These are phyloP conservation scores for Trypanosoma caninum DNA, from an alignment of 208 protist species.

Conservation along the genomic window DNA sequence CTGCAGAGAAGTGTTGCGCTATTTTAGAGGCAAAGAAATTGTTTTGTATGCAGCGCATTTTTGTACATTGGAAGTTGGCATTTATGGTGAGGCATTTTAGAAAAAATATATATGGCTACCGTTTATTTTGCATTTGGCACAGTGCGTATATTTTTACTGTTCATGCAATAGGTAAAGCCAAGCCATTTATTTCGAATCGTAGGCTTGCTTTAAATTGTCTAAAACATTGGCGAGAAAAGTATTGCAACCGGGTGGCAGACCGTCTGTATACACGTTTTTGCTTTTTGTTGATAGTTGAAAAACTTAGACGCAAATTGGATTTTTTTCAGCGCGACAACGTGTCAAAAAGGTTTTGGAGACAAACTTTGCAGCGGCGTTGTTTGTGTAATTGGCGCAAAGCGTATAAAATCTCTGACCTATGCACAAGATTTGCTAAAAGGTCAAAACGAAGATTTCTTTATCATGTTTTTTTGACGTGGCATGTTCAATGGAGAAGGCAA, in stretches of 20 bases:
- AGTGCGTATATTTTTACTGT: slow-evolving; percentile 15
- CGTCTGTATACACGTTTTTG: slow-evolving; percentile 4
- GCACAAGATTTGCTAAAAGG: background rate
- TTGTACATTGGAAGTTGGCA: slow-evolving; percentile 15
- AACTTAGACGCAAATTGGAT: background rate
- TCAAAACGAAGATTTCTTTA: background rate
- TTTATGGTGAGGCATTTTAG: slow-evolving; percentile 14
- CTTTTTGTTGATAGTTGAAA: background rate
- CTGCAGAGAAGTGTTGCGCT: slow-evolving; percentile 24
- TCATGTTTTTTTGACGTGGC: background rate
- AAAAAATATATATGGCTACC: slow-evolving; percentile 1
- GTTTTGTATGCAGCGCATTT: background rate
- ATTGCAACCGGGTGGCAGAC: slow-evolving; percentile 1
- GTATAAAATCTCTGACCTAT: slow-evolving; percentile 4
- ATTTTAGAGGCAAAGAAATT: slow-evolving; percentile 14
- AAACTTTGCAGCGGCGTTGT: background rate
- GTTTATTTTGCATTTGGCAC: slow-evolving; percentile 14
- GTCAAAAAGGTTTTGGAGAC: background rate
- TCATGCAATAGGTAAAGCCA: background rate
- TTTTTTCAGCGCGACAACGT: background rate
- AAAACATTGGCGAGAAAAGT: slow-evolving; percentile 2
- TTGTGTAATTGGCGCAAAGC: slow-evolving; percentile 1
- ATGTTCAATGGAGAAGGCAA: background rate
- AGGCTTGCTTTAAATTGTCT: background rate
- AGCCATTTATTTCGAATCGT: slow-evolving; percentile 2